A percentile compares a stretch with the other conserved stretches of the same genome.
Evolutionary conservation across 805 yeast genomes (phyloP).

Genomic region (Schwanniomyces sp.): DNA sequence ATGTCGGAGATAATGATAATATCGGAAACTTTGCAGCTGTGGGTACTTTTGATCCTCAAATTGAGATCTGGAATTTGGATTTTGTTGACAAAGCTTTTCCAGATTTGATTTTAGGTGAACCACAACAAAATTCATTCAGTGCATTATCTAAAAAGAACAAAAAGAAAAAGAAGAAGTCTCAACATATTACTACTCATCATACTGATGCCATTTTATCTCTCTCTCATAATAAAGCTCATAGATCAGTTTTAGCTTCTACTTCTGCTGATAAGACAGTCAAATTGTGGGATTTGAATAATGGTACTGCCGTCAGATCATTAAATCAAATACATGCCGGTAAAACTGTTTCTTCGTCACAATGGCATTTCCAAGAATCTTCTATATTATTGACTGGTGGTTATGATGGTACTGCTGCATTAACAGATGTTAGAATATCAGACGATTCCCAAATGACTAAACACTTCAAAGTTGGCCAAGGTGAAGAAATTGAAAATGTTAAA

Average conservation of each 20-base stretch:
- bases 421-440: slow-evolving; percentile 79
- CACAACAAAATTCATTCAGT: slow-evolving; percentile 44
- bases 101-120: slow-evolving; percentile 86
- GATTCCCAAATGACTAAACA: slow-evolving; percentile 58
- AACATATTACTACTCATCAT: slow-evolving; percentile 73
- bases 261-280: slow-evolving; percentile 95
- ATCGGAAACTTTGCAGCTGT: slow-evolving; percentile 92
- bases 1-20: slow-evolving; percentile 38
- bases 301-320: slow-evolving; percentile 77
- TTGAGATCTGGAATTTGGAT: slow-evolving; percentile 96
- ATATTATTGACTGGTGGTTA: slow-evolving; percentile 89
- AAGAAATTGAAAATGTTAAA: slow-evolving; percentile 80
- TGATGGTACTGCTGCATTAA: slow-evolving; percentile 77
- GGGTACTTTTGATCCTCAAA: slow-evolving; percentile 96
- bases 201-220: slow-evolving; percentile 91
- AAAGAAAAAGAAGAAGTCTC: slow-evolving; percentile 46
- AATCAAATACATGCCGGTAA: slow-evolving; percentile 70
- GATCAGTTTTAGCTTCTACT: slow-evolving; percentile 87
- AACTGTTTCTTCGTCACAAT: slow-evolving; percentile 80
- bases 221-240: slow-evolving; percentile 75
- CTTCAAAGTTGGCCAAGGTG: slow-evolving; percentile 62
- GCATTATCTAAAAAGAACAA: slow-evolving; percentile 42
- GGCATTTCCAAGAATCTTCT: slow-evolving; percentile 72
- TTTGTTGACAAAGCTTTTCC: slow-evolving; percentile 93
- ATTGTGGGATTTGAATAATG: slow-evolving; percentile 85